phyloP scores from a whole-genome alignment of 441 rosid genomes.

The Kokia cookei region DNA sequence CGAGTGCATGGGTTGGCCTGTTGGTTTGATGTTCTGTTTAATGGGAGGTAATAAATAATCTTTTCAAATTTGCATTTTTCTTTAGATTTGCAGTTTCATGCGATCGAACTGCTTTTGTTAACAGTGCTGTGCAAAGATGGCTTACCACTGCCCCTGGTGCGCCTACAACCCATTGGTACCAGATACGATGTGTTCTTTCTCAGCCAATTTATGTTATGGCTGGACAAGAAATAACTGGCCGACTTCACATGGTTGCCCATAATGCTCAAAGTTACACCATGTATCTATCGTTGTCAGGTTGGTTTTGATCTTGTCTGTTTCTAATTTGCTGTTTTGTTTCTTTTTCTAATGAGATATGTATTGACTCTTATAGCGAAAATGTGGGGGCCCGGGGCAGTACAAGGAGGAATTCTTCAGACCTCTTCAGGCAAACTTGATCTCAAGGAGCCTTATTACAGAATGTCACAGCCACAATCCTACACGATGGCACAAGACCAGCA shows the following conservation, averaged over 20 bases:
- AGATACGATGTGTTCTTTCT: constrained; percentile 84
- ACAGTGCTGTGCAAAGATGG: constrained; percentile 90
- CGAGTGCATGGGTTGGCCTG: constrained; percentile 95
- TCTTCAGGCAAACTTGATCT: constrained; percentile 83
- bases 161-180: constrained; percentile 98
- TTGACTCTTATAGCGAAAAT: constrained; percentile 57
- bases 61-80: neutral
- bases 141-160: constrained; percentile 95
- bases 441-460: constrained; percentile 90
- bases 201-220: constrained; percentile 95
- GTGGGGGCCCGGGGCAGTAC: constrained; percentile 97
- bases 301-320: neutral
- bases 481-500: constrained; percentile 67
- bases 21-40: constrained; percentile 91
- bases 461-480: constrained; percentile 88
- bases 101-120: neutral
- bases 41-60: constrained; percentile 55
- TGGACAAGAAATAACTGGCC: constrained; percentile 87
- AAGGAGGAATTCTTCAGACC: constrained; percentile 87
- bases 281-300: constrained; percentile 80
- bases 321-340: constrained; percentile 5
- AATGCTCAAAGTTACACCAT: constrained; percentile 90
- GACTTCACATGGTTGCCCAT: constrained; percentile 80
- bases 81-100: neutral
- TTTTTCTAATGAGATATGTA: constrained; percentile 1